These are phyloP conservation scores for Cryptococcus deneoformans DNA, from an alignment of 1,284 basidiomycete species.

Conservation along the genomic window DNA sequence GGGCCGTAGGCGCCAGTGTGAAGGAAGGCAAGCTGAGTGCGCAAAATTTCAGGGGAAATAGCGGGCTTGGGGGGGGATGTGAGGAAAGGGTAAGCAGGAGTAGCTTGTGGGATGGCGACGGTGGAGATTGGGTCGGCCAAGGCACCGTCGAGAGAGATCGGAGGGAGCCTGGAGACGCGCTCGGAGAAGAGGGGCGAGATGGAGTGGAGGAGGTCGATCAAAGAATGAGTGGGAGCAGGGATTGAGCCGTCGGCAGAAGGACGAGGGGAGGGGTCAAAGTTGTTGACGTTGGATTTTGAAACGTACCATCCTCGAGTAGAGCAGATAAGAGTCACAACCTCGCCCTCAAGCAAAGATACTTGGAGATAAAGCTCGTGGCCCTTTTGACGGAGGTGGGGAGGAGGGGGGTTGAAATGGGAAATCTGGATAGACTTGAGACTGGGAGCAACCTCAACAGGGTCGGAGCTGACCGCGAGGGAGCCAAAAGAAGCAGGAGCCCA, in stretches of 20 bases:
- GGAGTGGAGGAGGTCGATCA: slow-evolving; percentile 56
- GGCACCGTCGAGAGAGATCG: slow-evolving; percentile 31
- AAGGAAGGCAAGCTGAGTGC: slow-evolving; percentile 57
- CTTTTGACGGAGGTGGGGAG: slow-evolving; percentile 54
- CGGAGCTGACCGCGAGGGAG: slow-evolving; percentile 43
- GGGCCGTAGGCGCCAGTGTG: slow-evolving; percentile 54
- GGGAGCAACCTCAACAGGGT: slow-evolving; percentile 39
- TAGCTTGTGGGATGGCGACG: slow-evolving; percentile 54
- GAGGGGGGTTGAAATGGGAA: slow-evolving; percentile 59
- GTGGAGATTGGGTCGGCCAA: slow-evolving; percentile 48
- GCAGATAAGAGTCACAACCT: slow-evolving; percentile 55
- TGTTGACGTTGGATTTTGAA: slow-evolving; percentile 51
- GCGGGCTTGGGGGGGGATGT: slow-evolving; percentile 44
- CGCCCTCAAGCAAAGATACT: slow-evolving; percentile 56
- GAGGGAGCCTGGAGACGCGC: slow-evolving; percentile 41
- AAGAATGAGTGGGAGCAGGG: slow-evolving; percentile 47
- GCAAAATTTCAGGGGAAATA: slow-evolving; percentile 53
- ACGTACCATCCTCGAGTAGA: slow-evolving; percentile 57
- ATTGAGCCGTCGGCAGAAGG: slow-evolving; percentile 6
- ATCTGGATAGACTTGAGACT: slow-evolving; percentile 53
- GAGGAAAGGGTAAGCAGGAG: slow-evolving; percentile 57
- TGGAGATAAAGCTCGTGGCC: slow-evolving; percentile 59
- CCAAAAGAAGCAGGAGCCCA: slow-evolving; percentile 34
- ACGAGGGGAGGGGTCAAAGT: slow-evolving; percentile 52
- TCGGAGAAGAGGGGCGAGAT: slow-evolving; percentile 50